These are phyloP conservation scores for Otatea glauca DNA, from an alignment of 176 grass and related monocot species.

Conservation along the genomic window DNA sequence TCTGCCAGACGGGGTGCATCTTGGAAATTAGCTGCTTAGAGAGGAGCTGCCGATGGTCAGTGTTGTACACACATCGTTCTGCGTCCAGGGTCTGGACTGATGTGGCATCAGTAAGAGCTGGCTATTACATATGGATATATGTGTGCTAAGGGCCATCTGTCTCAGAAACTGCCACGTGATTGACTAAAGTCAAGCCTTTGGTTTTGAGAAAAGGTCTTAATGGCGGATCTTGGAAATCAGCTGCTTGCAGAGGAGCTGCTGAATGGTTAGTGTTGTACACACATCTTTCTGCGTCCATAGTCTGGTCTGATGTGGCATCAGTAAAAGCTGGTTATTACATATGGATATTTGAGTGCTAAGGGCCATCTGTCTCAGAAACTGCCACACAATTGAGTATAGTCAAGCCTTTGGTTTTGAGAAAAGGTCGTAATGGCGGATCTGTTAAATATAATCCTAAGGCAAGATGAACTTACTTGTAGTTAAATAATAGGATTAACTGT, in stretches of 20 bases:
- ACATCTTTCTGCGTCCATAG: background rate
- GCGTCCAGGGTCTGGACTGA: background rate
- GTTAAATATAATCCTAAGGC: background rate
- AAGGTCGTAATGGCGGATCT: background rate
- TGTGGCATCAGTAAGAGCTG: background rate
- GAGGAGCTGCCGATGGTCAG: background rate
- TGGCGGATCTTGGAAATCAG: background rate
- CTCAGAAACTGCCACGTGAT: background rate
- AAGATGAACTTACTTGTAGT: background rate
- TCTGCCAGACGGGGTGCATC: background rate
- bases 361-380: background rate
- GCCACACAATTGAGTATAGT: too few species aligned
- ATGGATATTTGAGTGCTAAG: background rate
- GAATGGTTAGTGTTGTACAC: background rate
- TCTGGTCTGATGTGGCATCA: background rate
- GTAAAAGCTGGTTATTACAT: conserved; percentile 3
- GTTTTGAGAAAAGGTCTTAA: background rate
- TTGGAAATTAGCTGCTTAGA: background rate
- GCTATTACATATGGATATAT: background rate
- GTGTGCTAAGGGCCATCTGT: background rate
- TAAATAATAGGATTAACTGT: background rate
- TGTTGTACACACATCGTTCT: background rate
- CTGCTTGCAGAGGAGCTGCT: background rate
- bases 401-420: background rate
- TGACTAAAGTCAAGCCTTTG: background rate